Conservation (phyloP, 2,329 filamentous ascomycete species). For the Neurospora sp. region DNA sequence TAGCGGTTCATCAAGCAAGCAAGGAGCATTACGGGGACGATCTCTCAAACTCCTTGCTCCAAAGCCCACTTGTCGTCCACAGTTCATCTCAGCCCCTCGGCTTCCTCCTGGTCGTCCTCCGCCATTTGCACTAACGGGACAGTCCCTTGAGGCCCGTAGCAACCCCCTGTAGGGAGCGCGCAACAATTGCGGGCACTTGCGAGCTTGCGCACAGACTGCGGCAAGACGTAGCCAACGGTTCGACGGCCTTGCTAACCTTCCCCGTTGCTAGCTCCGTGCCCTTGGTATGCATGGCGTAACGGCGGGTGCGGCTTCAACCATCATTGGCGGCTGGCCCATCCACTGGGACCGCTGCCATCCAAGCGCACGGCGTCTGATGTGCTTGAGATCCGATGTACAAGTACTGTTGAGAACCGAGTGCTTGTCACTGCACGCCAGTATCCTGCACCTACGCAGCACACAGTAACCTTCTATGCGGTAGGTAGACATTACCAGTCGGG, state of each 20-base stretch:
- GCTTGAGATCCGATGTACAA: background rate
- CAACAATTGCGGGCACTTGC: background rate
- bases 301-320: conserved; percentile 9
- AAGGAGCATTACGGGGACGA: background rate
- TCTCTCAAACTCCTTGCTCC: background rate
- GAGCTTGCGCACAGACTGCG: background rate
- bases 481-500: background rate
- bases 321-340: background rate
- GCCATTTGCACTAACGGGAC: background rate
- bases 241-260: background rate
- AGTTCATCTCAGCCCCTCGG: background rate
- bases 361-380: background rate
- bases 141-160: background rate
- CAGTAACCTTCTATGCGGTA: background rate
- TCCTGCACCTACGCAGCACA: background rate
- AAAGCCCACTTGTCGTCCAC: background rate
- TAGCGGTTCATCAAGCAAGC: background rate
- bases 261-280: background rate
- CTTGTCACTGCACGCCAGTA: background rate
- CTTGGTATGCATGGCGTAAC: conserved; percentile 7
- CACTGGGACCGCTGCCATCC: background rate
- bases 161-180: background rate
- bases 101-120: background rate
- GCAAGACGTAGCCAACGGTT: background rate
- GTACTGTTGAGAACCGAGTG: background rate